Conservation (phyloP, 768 basidiomycete species). For the Sporobolomyces phaffii region DNA sequence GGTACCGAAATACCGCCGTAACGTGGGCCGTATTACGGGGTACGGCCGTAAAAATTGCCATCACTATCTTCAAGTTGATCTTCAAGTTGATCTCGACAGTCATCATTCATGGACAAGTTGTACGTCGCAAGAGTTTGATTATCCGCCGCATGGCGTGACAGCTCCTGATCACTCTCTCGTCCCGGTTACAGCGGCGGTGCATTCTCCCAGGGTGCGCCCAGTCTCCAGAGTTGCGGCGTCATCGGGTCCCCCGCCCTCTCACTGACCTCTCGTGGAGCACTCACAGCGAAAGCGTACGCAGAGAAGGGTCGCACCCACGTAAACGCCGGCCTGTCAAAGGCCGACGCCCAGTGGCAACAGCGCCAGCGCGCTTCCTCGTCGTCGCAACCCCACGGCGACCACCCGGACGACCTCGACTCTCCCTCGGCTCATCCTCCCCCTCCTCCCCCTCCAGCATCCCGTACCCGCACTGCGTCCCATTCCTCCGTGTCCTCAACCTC, state of each 20-base stretch:
- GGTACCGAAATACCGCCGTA: too few species aligned
- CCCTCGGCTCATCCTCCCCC: background rate
- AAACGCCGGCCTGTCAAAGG: constrained; percentile 3
- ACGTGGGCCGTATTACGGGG: too few species aligned
- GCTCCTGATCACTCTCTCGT: too few species aligned
- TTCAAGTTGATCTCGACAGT: background rate
- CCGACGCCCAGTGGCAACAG: constrained; percentile 10
- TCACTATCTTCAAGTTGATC: background rate
- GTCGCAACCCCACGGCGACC: background rate
- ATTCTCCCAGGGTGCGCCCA: constrained; percentile 14
- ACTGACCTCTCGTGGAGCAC: too few species aligned
- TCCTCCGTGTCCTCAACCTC: background rate
- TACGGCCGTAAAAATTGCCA: too few species aligned
- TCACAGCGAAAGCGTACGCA: constrained; percentile 17
- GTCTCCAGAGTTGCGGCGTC: background rate
- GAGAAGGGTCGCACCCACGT: constrained; percentile 15
- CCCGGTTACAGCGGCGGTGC: constrained; percentile 5
- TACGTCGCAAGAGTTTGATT: background rate
- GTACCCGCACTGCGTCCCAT: background rate
- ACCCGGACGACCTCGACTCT: background rate
- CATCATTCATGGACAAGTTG: constrained; percentile 10
- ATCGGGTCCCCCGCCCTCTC: background rate
- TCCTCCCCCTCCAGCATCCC: background rate
- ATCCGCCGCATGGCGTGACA: too few species aligned
- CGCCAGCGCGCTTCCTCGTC: background rate